phyloP scores from a whole-genome alignment of 2,329 filamentous ascomycete genomes.

The Microcyclosporella mali region DNA sequence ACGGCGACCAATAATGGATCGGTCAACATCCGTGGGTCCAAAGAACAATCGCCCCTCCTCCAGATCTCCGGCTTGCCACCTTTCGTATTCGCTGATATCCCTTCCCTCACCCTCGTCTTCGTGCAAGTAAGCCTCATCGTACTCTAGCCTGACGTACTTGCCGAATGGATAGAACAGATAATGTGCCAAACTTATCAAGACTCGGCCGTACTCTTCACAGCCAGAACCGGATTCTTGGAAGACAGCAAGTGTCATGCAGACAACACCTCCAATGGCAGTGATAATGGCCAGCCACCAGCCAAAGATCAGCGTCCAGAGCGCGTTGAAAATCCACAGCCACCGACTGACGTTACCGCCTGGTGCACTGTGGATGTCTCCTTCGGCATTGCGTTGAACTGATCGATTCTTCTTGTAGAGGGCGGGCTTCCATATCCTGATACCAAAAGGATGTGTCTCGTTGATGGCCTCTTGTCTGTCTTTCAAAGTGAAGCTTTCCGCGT shows the following conservation, averaged over 20 bases:
- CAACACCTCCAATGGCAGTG: slow-evolving; percentile 64
- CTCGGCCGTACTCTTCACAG: slow-evolving; percentile 74
- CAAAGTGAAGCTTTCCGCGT: slow-evolving; percentile 94
- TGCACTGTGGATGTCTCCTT: slow-evolving; percentile 93
- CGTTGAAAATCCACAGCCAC: slow-evolving; percentile 82
- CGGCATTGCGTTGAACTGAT: slow-evolving; percentile 91
- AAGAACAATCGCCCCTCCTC: slow-evolving; percentile 96
- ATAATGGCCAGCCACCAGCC: slow-evolving; percentile 92
- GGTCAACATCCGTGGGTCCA: slow-evolving; percentile 62
- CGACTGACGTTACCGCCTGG: slow-evolving; percentile 79
- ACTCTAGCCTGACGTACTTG: slow-evolving; percentile 86
- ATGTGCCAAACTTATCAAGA: slow-evolving; percentile 74
- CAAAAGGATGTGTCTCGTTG: slow-evolving; percentile 97
- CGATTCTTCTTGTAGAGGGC: slow-evolving; percentile 96
- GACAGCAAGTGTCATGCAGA: slow-evolving; percentile 72
- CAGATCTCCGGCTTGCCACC: slow-evolving; percentile 96
- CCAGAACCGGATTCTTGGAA: slow-evolving; percentile 64
- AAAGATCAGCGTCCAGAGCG: slow-evolving; percentile 84
- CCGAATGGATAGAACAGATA: slow-evolving; percentile 97
- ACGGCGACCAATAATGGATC: slow-evolving; percentile 78
- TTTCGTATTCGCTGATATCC: slow-evolving; percentile 97
- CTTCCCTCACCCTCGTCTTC: slow-evolving; percentile 94
- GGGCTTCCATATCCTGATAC: slow-evolving; percentile 98
- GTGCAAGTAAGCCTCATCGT: slow-evolving; percentile 88
- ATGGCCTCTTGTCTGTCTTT: slow-evolving; percentile 96